Percentiles rank a stretch among this genome's conserved stretches.
phyloP scores from a whole-genome alignment of 805 yeast species.

The Ogataea siamensis region DNA sequence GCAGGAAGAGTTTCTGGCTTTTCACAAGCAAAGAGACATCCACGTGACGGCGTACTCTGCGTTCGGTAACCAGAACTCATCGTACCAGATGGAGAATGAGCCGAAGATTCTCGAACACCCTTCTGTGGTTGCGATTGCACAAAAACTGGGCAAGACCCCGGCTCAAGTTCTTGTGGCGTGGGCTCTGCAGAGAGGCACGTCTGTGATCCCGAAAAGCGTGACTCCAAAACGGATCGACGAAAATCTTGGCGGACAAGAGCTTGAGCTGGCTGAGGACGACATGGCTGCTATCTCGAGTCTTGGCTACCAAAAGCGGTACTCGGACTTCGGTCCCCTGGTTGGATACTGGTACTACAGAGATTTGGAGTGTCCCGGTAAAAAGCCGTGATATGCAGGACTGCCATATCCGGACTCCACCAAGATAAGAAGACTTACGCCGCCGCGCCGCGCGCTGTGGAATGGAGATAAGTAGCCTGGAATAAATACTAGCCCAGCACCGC shows the following conservation, averaged over 20 bases:
- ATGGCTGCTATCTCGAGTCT: conserved; percentile 30
- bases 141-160: conserved; percentile 40
- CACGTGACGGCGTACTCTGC: conserved; percentile 74
- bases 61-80: conserved; percentile 56
- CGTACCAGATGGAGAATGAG: conserved; percentile 42
- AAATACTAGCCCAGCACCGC: background rate
- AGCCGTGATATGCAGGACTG: conserved; percentile 15
- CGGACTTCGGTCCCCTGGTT: conserved; percentile 34
- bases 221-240: conserved; percentile 39
- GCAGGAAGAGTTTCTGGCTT: conserved; percentile 55
- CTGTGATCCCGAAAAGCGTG: conserved; percentile 49
- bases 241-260: conserved; percentile 33
- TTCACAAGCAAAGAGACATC: conserved; percentile 48
- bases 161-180: conserved; percentile 55
- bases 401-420: background rate
- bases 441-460: conserved; percentile 9
- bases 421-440: conserved; percentile 2
- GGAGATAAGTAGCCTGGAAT: conserved; percentile 1
- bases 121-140: conserved; percentile 42
- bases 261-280: conserved; percentile 37
- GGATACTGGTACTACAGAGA: conserved; percentile 35
- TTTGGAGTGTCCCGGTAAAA: conserved; percentile 34
- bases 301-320: conserved; percentile 30
- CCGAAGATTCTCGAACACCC: conserved; percentile 43
- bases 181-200: conserved; percentile 53